phyloP scores from a whole-genome alignment of 169 alveolate genomes.

The Amoebophrya sp. region DNA sequence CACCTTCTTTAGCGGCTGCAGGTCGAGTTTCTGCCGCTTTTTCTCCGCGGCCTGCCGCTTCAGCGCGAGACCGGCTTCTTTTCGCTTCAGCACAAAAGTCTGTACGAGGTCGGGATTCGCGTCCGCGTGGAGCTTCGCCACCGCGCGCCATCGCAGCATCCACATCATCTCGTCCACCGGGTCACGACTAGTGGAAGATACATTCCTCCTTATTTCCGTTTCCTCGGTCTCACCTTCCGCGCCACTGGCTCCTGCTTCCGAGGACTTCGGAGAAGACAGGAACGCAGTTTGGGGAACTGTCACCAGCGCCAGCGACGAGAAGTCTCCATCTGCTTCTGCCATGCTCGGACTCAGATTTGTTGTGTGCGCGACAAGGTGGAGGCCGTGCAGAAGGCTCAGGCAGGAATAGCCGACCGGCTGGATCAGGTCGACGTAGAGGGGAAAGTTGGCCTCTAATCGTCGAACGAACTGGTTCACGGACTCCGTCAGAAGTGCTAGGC shows the following conservation, averaged over 20 bases:
- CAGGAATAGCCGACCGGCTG: background rate
- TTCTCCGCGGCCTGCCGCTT: background rate
- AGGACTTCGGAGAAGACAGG: no score
- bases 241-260: no score
- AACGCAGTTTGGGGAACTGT: no score
- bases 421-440: background rate
- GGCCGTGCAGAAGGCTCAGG: background rate
- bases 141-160: background rate
- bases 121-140: background rate
- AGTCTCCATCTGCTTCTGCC: no score
- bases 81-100: background rate
- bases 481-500: background rate
- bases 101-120: background rate
- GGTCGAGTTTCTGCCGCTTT: background rate
- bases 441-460: background rate
- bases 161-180: no score
- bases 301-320: no score
- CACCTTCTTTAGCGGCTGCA: background rate
- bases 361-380: background rate
- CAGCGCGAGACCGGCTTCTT: background rate
- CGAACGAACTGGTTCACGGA: background rate
- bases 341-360: no score
- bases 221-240: no score
- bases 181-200: no score
- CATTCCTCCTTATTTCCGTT: no score